phyloP scores from a whole-genome alignment of 768 basidiomycete species.

The Termitomyces heimii region DNA sequence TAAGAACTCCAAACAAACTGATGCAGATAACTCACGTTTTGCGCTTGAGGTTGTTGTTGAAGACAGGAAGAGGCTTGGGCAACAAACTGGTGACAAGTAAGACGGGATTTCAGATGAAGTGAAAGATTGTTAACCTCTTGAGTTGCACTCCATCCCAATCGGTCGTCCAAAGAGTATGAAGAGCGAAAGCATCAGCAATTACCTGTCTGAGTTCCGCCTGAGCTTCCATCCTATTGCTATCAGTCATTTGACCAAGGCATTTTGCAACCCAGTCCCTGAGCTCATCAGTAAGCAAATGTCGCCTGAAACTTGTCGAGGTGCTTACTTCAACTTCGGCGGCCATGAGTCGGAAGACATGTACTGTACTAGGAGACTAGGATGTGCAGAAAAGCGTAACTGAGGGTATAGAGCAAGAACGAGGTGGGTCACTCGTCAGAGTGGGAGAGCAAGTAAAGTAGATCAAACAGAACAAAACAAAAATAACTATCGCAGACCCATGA shows the following conservation, averaged over 20 bases:
- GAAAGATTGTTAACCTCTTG: slow-evolving; percentile 55
- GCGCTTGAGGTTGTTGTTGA: slow-evolving; percentile 48
- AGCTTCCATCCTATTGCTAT: slow-evolving; percentile 80
- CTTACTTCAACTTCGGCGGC: slow-evolving; percentile 77
- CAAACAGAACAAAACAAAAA: background rate
- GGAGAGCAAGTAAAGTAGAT: background rate
- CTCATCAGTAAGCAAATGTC: slow-evolving; percentile 10
- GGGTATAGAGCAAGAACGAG: background rate
- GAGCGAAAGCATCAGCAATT: slow-evolving; percentile 88
- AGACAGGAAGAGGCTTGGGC: slow-evolving; percentile 53
- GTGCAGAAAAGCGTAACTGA: background rate
- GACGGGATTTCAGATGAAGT: slow-evolving; percentile 2
- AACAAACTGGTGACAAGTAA: slow-evolving; percentile 29
- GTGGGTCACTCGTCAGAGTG: background rate
- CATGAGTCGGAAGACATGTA: slow-evolving; percentile 73
- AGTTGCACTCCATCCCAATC: slow-evolving; percentile 90
- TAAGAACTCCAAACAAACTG: background rate
- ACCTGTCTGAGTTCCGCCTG: slow-evolving; percentile 94
- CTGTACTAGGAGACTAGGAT: background rate
- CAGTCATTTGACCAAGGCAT: slow-evolving; percentile 88
- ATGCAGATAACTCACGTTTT: slow-evolving; percentile 44
- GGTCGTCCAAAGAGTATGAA: slow-evolving; percentile 84
- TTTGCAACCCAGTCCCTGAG: slow-evolving; percentile 93
- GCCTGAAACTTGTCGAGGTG: background rate
- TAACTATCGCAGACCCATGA: background rate